These are phyloP conservation scores for Penicillium salamii DNA, from an alignment of 495 filamentous ascomycete genomes.

Conservation along the genomic window DNA sequence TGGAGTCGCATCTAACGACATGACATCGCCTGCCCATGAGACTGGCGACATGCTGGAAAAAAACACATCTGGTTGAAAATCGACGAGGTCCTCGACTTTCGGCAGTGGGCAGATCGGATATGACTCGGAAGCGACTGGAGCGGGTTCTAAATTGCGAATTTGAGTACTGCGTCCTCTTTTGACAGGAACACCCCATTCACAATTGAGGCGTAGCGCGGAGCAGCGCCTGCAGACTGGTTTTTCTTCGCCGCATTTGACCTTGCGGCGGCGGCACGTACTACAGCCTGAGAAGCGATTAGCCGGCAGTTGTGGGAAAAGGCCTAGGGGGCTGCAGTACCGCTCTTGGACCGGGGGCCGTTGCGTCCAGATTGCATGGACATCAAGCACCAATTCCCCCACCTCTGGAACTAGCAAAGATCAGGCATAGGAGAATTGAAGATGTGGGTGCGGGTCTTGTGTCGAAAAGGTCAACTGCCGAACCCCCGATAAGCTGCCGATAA, in stretches of 20 bases:
- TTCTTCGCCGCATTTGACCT: slow-evolving; percentile 55
- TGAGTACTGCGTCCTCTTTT: slow-evolving; percentile 28
- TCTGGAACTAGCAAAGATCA: slow-evolving; percentile 10
- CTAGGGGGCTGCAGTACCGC: slow-evolving; percentile 21
- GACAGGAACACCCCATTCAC: slow-evolving; percentile 40
- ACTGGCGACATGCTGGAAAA: slow-evolving; percentile 13
- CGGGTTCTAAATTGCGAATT: slow-evolving; percentile 33
- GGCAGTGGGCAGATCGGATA: slow-evolving; percentile 10
- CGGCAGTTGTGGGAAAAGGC: neutral
- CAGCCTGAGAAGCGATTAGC: slow-evolving; percentile 28
- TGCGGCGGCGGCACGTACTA: slow-evolving; percentile 54
- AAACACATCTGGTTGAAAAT: slow-evolving; percentile 9
- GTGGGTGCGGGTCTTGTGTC: neutral
- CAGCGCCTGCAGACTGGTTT: slow-evolving; percentile 50
- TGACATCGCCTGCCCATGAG: slow-evolving; percentile 18
- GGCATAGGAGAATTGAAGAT: slow-evolving; percentile 11
- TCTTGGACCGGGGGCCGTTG: slow-evolving; percentile 48
- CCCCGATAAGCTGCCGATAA: slow-evolving; percentile 6
- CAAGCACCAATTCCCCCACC: slow-evolving; percentile 23
- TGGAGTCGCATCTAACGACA: slow-evolving; percentile 1
- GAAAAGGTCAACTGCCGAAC: slow-evolving; percentile 2
- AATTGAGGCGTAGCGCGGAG: slow-evolving; percentile 26
- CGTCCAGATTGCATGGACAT: slow-evolving; percentile 34
- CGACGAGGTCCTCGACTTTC: slow-evolving; percentile 13
- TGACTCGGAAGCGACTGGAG: slow-evolving; percentile 7